Evolutionary conservation across 495 filamentous ascomycete genomes (phyloP).

Genomic region (Daldinia decipiens): DNA sequence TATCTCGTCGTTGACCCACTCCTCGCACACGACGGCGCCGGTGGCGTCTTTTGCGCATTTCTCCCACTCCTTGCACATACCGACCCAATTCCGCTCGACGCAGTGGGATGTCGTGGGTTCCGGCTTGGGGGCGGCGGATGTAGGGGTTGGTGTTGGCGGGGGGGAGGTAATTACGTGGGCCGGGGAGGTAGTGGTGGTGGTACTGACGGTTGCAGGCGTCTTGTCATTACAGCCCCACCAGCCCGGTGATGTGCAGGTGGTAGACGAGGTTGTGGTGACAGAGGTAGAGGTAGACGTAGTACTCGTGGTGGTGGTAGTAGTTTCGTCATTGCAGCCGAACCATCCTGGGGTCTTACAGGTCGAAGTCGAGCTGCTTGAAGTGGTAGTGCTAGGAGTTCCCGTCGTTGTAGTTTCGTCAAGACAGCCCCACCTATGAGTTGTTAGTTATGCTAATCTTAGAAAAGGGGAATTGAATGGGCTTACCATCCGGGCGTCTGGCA

Average conservation of each 20-base stretch:
- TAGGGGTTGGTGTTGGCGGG: conserved; percentile 43
- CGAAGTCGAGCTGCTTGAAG: conserved; percentile 54
- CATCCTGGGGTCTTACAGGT: conserved; percentile 71
- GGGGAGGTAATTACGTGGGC: conserved; percentile 52
- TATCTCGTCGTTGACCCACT: conserved; percentile 46
- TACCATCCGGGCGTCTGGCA: conserved; percentile 88
- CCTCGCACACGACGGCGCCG: background rate
- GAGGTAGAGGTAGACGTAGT: conserved; percentile 57
- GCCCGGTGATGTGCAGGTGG: conserved; percentile 69
- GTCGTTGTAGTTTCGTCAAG: conserved; percentile 68
- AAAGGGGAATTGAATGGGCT: background rate
- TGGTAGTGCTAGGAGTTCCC: conserved; percentile 55
- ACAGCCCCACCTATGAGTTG: conserved; percentile 66
- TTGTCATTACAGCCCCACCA: conserved; percentile 69
- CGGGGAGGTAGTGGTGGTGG: conserved; percentile 44
- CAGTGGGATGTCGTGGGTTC: conserved; percentile 47
- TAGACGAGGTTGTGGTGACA: conserved; percentile 57
- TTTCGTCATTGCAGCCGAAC: conserved; percentile 72
- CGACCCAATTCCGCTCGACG: conserved; percentile 53
- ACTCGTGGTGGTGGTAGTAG: conserved; percentile 44
- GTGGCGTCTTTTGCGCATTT: background rate
- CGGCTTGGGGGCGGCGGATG: conserved; percentile 35
- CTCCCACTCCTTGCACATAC: conserved; percentile 56
- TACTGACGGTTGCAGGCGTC: conserved; percentile 48
- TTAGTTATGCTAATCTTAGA: conserved; percentile 12